A percentile compares a stretch with the other conserved stretches of the same genome.
phyloP scores from a whole-genome alignment of 352 stramenopile species.

The Saprolegnia parasitica region DNA sequence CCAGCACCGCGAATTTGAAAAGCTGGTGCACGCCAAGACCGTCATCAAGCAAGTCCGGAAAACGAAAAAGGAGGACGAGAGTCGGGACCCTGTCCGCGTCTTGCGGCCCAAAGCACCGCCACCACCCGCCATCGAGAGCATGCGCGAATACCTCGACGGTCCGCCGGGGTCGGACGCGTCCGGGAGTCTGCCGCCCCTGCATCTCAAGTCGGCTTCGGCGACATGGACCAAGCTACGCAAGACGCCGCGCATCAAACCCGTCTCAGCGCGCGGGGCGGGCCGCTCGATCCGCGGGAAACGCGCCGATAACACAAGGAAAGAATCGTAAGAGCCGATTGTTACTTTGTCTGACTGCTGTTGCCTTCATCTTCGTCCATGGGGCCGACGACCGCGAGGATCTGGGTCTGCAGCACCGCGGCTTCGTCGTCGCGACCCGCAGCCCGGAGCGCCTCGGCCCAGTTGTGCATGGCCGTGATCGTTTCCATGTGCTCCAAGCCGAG shows the following conservation, averaged over 20 bases:
- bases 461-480: slow-evolving; percentile 79
- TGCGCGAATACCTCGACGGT: slow-evolving; percentile 13
- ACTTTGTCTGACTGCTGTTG: neutral
- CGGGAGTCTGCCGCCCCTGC: neutral
- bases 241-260: neutral
- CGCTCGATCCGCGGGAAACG: slow-evolving; percentile 7
- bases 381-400: slow-evolving; percentile 76
- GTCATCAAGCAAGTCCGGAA: slow-evolving; percentile 60
- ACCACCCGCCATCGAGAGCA: slow-evolving; percentile 3
- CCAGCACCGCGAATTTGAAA: slow-evolving; percentile 58
- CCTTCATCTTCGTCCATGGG: slow-evolving; percentile 31
- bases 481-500: slow-evolving; percentile 66
- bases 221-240: neutral
- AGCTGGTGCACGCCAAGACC: slow-evolving; percentile 46
- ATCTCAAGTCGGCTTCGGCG: neutral
- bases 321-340: neutral
- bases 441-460: slow-evolving; percentile 70
- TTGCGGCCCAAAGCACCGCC: neutral
- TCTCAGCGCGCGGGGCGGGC: neutral
- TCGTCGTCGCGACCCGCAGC: slow-evolving; percentile 74
- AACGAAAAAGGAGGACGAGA: slow-evolving; percentile 32
- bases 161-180: neutral
- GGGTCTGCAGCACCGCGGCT: slow-evolving; percentile 66
- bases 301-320: neutral
- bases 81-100: neutral